Base-by-base conservation (phyloP, 2,329 filamentous ascomycete species). In the Ophiognomonia clavigignenti-juglandacearum region DNA sequence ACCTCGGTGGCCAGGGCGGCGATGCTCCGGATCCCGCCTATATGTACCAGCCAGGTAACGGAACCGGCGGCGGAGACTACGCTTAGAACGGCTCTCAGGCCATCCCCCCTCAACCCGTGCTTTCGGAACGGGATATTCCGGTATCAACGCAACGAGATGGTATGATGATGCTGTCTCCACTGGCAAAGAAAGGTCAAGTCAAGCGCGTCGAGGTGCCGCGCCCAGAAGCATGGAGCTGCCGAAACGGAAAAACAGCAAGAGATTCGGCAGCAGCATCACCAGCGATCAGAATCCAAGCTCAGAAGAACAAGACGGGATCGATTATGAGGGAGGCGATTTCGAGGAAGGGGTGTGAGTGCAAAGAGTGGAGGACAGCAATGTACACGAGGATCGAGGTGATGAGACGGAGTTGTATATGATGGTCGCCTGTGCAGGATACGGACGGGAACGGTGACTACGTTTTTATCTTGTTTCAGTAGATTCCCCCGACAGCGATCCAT, bases 1-100 rank as follows among this genome's bases (percentile, higher is more conserved):
- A 80, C 13, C 64, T 70, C 16, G 57, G 64, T 16, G 66, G 64
- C 19, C 68, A 67, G 49, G 66, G 68, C 38, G 62, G 66, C 20
- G 75, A 78, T 53, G 65, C 67, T 14, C 64, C 66, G 19, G 67
- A 69, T 27, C 57, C 64, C 29, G 61, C 61, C 57, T 81, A 80
- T 58, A 71, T 80, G 59, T 82, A 81, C 57, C 74, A 79, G 56
- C 60, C 69, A 29, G 74, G 73, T 55, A 83, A 83, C 58, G 80
- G 80, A 31, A 68, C 77, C n/a, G 64, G 68, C 20, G 63, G 70
- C 37, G 69, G 67, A 39, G 78, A 80, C 26, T 69, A 70, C 39
- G 82, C 78, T 59, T 78, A 71, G 61, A 4, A 16, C 7, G 10
- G 9, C 4, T 11, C 3, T 18, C 11, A n/a, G 20, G 9, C 20